These are phyloP conservation scores for Heritiera fomes DNA, from an alignment of 345 rosid genomes.

Conservation along the genomic window DNA sequence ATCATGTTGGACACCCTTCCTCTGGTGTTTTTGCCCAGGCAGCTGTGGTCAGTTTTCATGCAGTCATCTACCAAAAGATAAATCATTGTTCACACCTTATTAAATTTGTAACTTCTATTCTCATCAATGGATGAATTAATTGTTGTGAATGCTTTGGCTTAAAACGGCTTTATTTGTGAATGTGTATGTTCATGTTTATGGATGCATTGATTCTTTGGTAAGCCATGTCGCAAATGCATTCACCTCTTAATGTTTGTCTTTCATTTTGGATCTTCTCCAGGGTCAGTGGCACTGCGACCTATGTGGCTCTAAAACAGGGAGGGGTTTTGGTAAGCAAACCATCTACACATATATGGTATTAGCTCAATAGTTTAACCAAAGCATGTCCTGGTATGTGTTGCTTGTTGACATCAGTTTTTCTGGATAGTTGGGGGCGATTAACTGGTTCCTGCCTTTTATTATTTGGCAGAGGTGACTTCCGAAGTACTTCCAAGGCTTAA, in stretches of 20 bases:
- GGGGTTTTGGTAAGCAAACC: conserved; percentile 83
- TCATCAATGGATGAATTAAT: not conserved
- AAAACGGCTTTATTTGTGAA: not conserved
- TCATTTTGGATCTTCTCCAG: not conserved
- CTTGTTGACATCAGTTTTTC: not conserved
- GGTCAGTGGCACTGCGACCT: conserved; percentile 86
- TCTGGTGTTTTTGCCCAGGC: conserved; percentile 93
- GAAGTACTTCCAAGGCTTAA: conserved; percentile 90
- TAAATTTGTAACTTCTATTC: not conserved
- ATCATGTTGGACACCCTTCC: conserved; percentile 82
- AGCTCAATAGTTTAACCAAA: not conserved
- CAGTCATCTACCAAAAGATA: not conserved
- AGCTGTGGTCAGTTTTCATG: conserved; percentile 65
- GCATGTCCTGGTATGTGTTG: not conserved
- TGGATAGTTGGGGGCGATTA: not conserved
- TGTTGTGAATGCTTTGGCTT: not conserved
- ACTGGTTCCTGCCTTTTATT: conserved; percentile 17
- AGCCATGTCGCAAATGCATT: not conserved
- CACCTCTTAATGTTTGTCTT: not conserved
- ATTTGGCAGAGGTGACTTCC: conserved; percentile 79
- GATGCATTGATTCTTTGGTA: not conserved
- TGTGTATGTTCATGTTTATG: not conserved
- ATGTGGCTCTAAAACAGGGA: conserved; percentile 88
- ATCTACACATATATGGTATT: not conserved
- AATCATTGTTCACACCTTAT: not conserved